Evolutionary conservation across 169 alveolate species (phyloP), one percentile per base, ranked within the genome.

Genomic region (Plasmodium blacklocki): DNA sequence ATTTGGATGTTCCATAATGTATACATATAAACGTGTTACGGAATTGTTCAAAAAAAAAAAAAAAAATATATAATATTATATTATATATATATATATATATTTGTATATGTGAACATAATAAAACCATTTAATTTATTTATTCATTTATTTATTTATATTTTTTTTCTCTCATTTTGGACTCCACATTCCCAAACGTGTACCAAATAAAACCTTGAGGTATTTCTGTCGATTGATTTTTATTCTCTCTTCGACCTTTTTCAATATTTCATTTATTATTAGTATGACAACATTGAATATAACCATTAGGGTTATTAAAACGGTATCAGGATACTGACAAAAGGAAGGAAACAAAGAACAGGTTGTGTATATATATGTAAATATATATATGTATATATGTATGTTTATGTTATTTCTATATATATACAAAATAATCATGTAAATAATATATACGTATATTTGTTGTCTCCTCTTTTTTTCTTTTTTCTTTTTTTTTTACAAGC

Each of bases 181-280:
- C 93, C 93, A 88, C 93, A 88, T 88, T 45, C 93, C 93, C 52
- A 88, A 71, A 11, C 93, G 89, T 0, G 93, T 88, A 2, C 86
- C 88, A 76, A 88, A 88, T 66, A 88, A 23, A 60, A 88, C 88
- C 67, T 68, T 74, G 72, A 88, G 66, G 60, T 75, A 88, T 62
- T 88, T 88, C 49, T 88, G 93, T 15, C 74, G 45, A 26, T 76
- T 66, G 47, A 56, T 70, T 74, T 88, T 74, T 52, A 50, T 52
- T 70, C 63, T 74, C 19, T 78, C 49, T 49, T 88, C 93, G 1
- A 88, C 72, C 6, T 47, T 4, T 72, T 88, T 88, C 47, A 88
- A 43, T 5, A 68, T 54, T 49, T 88, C 93, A 49, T 74, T 76
- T 50, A 21, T 68, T 54, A 47, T 39, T 21, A 88, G 29, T 63